Base-by-base conservation (phyloP, 2,329 filamentous ascomycete genomes). In the Cladosporium cucumerinum region DNA sequence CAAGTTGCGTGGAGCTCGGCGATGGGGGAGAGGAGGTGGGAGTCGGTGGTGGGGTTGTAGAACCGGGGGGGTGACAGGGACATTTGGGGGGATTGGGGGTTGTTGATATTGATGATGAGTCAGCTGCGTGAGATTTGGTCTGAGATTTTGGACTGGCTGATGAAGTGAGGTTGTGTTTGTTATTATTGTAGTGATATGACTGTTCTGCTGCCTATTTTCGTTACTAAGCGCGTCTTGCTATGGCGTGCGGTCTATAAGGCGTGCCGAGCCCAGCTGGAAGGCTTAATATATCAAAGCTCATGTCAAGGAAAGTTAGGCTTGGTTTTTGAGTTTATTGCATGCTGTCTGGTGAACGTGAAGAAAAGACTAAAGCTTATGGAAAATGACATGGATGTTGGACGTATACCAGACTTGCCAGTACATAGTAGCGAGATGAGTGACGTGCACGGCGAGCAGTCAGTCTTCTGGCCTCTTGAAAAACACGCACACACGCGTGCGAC, bases 1-100 rank as follows among this genome's bases (percentile, higher is more conserved):
- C 86, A 87, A 16, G 82, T 80, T 65, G 81, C 82, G 69, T 88
- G 86, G 26, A 89, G 79, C 55, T 81, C 80, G 39, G 85, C 85
- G 21, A 89, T 79, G 70, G 85, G 84, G 18, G 82, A 80, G 26
- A 86, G 78, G 25, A 88, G 79, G 70, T 84, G 81, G 30, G 76
- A 71, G 69, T 88, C 84, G 39, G 51, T 21, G 25, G 57, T 18
- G 16, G 69, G 65, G 43, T 64, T 34, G 66, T 66, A 71, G 61
- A 70, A 55, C 30, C 63, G 48, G 10, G 69, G 70, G 14, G 60
- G 14, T n/a, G 66, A 64, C 5, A 70, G 61, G 34, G 39, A 18
- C 30, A 26, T 28, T 52, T 28, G 36, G 10, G 46, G 16, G 16
- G 32, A 11, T 39, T 23, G 25, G 32, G 3, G 32, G 32, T 34